Base-by-base conservation (phyloP, 148 eudicot genomes). In the Rhododendron simsii region DNA sequence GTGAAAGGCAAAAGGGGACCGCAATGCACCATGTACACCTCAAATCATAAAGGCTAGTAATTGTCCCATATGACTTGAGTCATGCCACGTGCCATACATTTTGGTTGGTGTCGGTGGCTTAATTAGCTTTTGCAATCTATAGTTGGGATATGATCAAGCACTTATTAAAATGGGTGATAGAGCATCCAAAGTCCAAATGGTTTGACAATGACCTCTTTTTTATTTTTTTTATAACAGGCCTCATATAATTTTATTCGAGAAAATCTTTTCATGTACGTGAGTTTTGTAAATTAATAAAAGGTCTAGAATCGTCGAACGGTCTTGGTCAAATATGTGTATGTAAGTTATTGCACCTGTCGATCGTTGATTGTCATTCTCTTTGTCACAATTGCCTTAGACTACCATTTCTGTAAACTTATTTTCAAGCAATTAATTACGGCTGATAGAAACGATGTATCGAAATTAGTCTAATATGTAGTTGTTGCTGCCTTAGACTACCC, bases 71-170 rank as follows among this genome's bases (percentile, higher is more conserved):
- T 71, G 61, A 83, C 55, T 21, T 26, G 26, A n/a, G 41, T n/a
- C 14, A 3, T 65, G 18, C 48, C 50, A 59, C 33, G 71, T 65
- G 71, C 9, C 30, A 65, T 33, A n/a, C 30, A 61, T 61, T 8
- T n/a, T 3, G 67, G 47, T 7, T 67, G n/a, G 78, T 83, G 85
- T 83, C 85, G 85, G 85, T 83, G 63, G 85, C 37, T 30, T 79
- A 45, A 47, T 47, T 47, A 78, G 45, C 61, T 69, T 83, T 83
- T 83, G 61, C 45, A 74, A n/a, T 83, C 57, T 30, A 13, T 4
- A 28, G 85, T 83, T 63, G 39, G 76, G 16, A 67, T 45, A 23
- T 65, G 57, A 83, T 23, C 41, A 7, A 67, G 37, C 79, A 48
- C 18, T 67, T 14, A 10, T n/a, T 12, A 71, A 28, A 28, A 45